Percentiles rank a stretch among this genome's conserved stretches.
phyloP scores from a whole-genome alignment of 371 early-diverging fungal genomes.

The Mortierella sp. region DNA sequence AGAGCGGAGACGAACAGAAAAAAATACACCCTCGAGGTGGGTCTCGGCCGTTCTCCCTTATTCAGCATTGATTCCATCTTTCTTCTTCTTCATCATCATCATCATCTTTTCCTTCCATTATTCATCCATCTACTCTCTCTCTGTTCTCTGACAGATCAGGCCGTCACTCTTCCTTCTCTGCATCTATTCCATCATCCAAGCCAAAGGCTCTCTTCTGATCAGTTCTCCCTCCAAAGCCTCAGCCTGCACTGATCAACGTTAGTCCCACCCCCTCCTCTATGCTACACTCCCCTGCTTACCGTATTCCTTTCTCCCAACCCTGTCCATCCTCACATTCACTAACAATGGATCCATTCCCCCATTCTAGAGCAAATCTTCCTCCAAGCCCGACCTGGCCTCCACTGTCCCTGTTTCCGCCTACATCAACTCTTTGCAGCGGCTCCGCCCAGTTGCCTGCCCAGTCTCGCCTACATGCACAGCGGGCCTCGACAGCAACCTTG shows the following conservation, averaged over 20 bases:
- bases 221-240: not conserved
- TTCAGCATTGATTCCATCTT: not conserved
- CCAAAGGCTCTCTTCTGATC: not conserved
- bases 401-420: too few species aligned
- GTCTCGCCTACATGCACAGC: too few species aligned
- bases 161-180: slow-evolving; percentile 9
- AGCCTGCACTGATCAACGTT: not conserved
- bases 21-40: not conserved
- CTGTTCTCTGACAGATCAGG: too few species aligned
- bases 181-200: not conserved
- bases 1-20: not conserved
- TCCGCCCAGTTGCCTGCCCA: too few species aligned
- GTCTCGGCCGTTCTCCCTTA: not conserved
- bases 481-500: not conserved
- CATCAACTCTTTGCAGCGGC: too few species aligned
- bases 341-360: too few species aligned
- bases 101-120: not conserved
- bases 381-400: too few species aligned
- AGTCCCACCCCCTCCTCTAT: too few species aligned
- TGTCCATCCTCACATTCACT: not conserved
- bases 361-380: too few species aligned
- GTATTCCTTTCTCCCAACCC: not conserved
- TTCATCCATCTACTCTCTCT: not conserved
- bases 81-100: not conserved
- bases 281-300: too few species aligned